Evolutionary conservation across 108 stramenopile genomes (phyloP).

Genomic region (Nannochloropsis gaditana): DNA sequence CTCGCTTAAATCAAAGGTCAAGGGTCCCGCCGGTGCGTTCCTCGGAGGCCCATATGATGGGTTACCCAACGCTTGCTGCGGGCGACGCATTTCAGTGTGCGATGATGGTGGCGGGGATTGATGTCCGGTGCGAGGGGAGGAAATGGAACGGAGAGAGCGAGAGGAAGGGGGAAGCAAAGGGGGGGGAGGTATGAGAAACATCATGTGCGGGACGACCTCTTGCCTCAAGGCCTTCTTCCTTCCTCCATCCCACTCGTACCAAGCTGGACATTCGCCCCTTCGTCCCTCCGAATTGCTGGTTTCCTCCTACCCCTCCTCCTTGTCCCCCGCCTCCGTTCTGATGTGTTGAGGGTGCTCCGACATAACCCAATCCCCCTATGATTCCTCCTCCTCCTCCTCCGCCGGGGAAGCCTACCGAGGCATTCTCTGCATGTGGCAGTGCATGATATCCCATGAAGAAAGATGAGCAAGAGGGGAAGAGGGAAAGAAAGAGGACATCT

Average conservation of each 20-base stretch:
- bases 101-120: no score
- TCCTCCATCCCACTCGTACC: neutral
- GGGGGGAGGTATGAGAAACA: neutral
- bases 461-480: neutral
- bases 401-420: neutral
- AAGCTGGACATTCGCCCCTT: neutral
- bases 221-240: neutral
- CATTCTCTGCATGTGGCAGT: neutral
- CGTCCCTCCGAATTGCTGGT: neutral
- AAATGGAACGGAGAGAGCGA: neutral
- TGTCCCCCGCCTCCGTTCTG: neutral
- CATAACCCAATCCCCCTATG: conserved; percentile 7
- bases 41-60: neutral
- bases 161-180: neutral
- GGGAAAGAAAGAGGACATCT: neutral
- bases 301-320: neutral
- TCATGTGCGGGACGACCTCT: neutral
- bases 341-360: neutral
- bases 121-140: neutral
- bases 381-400: neutral
- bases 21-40: neutral
- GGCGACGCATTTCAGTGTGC: no score
- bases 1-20: neutral
- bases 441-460: neutral
- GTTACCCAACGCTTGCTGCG: neutral